phyloP scores from a whole-genome alignment of 805 yeast species.

The Nakazawaea ernobii region DNA sequence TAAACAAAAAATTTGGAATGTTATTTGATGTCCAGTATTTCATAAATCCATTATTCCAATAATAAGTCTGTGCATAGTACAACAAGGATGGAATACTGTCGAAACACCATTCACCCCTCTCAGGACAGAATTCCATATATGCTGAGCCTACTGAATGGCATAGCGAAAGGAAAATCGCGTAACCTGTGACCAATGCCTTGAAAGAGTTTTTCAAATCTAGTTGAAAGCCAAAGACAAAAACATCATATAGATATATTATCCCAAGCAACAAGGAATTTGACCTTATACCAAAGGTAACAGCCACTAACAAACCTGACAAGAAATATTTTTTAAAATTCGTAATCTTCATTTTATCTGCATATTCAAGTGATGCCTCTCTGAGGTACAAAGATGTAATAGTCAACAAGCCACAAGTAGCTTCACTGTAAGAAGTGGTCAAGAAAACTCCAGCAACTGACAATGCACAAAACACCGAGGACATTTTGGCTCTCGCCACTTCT shows the following conservation, averaged over 20 bases:
- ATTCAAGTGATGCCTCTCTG: conserved; percentile 31
- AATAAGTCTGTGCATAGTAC: conserved; percentile 65
- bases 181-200: conserved; percentile 47
- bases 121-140: conserved; percentile 60
- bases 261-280: conserved; percentile 79
- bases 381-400: conserved; percentile 51
- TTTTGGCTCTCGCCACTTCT: conserved; percentile 11
- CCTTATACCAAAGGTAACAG: conserved; percentile 56
- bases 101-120: conserved; percentile 75
- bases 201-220: conserved; percentile 13
- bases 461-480: conserved; percentile 35
- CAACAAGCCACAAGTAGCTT: conserved; percentile 59
- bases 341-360: neutral
- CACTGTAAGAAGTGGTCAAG: conserved; percentile 69
- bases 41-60: conserved; percentile 84
- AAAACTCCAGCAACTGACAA: conserved; percentile 82
- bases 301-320: conserved; percentile 48
- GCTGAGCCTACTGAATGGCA: conserved; percentile 45
- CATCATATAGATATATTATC: conserved; percentile 53
- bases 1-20: conserved; percentile 76
- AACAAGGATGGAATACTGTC: conserved; percentile 52
- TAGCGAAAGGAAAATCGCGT: conserved; percentile 40
- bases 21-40: conserved; percentile 79
- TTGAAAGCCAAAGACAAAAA: conserved; percentile 22
- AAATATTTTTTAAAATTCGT: conserved; percentile 23